Base-by-base conservation (phyloP, 352 stramenopile genomes). In the Globisporangium solare region DNA sequence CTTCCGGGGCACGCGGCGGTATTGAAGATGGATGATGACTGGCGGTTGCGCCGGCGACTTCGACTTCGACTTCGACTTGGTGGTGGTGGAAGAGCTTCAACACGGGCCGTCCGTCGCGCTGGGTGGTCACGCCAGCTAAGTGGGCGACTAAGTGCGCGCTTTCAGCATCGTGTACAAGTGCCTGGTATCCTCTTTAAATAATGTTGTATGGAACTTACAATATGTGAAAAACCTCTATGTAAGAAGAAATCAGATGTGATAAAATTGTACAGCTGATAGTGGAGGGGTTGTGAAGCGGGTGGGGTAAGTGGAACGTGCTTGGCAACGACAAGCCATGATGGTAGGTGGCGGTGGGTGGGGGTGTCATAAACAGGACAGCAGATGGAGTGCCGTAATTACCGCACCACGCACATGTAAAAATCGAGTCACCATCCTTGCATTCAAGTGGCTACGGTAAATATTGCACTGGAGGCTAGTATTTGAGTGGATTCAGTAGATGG, bases 61-160 rank as follows among this genome's bases (percentile, higher is more conserved):
- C 4, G 27, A 43, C 39, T 43, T 43, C 39, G 39, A 43, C 39
- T 43, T 43, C 39, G 39, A 43, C 39, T 43, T 43, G 39, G 39
- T 43, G 39, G 39, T 43, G 39, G 39, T 43, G 39, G 39, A 43
- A 43, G 39, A 43, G 39, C 39, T 43, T 43, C 39, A 43, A 43
- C 39, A 43, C 39, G 3, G 10, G 3, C 39, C 39, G 39, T 43
- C 39, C 17, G 39, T 15, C 17, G 1, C 2, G 6, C 12, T 43
- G 39, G 1, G 12, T 43, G 39, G 10, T 35, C 27, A 35, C 27
- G 27, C 27, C 4, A 35, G 27, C 5, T 35, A 35, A 35, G 27
- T 35, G 4, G 5, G 5, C 5, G 1, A 1, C 10, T 35, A 35
- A 35, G 27, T 35, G 10, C 27, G 27, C 27, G 6, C 27, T 35